Evolutionary conservation across 2,329 filamentous ascomycete genomes (phyloP), one percentile per base, ranked within the genome.

Genomic region (Cordyceps farinosa): DNA sequence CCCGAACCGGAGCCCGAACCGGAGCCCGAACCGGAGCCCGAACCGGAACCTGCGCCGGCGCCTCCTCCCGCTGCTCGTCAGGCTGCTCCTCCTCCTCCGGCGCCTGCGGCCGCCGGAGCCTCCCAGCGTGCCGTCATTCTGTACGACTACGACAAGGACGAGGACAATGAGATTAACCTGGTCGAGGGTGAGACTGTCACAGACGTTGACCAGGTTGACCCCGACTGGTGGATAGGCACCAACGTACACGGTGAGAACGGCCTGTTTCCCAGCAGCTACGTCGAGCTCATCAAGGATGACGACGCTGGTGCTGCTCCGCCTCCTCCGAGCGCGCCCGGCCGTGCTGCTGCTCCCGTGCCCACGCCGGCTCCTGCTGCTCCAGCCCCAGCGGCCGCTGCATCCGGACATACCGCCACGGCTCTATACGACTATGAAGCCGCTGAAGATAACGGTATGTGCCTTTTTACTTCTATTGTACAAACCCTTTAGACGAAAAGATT

Each of bases 181-280:
- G 83, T 85, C 32, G 95, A 99, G 77, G 93, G 93, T 66, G 91
- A 97, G 70, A 86, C 88, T 67, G 89, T 99, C 44, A 92, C 85
- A 30, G 89, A 97, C 73, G 97, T 99, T 70, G 92, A 98, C 66
- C 96, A 96, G 90, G 92, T 99, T 2, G 95, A 98, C 70, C 90
- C 96, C 58, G 94, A 99, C 74, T 99, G 95, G 95, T 99, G 95
- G 95, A 90, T 97, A 85, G 95, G 96, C 50, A 91, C 90, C 68
- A 99, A 98, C 79, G 79, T 84, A 29, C 83, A 82, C 66, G 95
- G 95, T 69, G 92, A 97, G 76, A 88, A 83, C 64, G 95, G 95
- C 54, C 82, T 99, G 42, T 98, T 99, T 82, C 95, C 95, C 5
- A 95, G 91, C 79, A 98, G 97, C 81, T 99, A 99, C 69, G 94